Evolutionary conservation across 768 basidiomycete genomes (phyloP).

Genomic region (Cantharellus anzutake): DNA sequence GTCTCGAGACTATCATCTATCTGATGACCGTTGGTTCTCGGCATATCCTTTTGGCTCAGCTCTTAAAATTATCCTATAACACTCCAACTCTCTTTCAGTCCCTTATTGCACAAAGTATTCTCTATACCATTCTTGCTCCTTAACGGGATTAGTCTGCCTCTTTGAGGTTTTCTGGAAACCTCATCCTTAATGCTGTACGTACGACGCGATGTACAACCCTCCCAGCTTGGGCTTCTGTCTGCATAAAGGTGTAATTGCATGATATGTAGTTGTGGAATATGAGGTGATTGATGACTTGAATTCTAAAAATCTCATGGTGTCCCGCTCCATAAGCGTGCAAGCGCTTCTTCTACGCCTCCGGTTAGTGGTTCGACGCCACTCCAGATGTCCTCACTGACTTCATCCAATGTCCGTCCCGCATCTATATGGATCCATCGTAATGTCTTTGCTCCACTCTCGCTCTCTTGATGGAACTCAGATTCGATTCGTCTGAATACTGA

Average conservation of each 20-base stretch:
- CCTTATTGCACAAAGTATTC: too few species aligned
- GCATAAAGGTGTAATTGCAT: neutral
- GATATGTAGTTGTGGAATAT: neutral
- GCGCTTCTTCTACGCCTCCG: neutral
- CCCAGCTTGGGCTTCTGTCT: neutral
- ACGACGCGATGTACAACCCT: neutral
- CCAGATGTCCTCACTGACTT: conserved; percentile 41
- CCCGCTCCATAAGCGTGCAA: neutral
- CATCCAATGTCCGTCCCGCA: conserved; percentile 31
- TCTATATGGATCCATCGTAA: conserved; percentile 24
- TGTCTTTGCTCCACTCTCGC: conserved; percentile 22
- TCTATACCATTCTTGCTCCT: too few species aligned
- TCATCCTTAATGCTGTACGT: neutral
- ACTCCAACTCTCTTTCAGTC: too few species aligned
- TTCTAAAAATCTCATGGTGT: neutral
- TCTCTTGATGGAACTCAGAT: conserved; percentile 24
- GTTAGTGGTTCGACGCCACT: conserved; percentile 6
- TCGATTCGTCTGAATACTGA: conserved; percentile 38
- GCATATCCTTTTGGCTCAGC: too few species aligned
- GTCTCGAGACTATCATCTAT: conserved; percentile 45
- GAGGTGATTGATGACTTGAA: too few species aligned
- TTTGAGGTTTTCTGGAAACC: too few species aligned
- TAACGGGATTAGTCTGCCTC: too few species aligned
- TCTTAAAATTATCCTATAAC: too few species aligned
- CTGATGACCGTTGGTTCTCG: neutral